Conservation (phyloP, 345 rosid species). For the Litchi chinensis region DNA sequence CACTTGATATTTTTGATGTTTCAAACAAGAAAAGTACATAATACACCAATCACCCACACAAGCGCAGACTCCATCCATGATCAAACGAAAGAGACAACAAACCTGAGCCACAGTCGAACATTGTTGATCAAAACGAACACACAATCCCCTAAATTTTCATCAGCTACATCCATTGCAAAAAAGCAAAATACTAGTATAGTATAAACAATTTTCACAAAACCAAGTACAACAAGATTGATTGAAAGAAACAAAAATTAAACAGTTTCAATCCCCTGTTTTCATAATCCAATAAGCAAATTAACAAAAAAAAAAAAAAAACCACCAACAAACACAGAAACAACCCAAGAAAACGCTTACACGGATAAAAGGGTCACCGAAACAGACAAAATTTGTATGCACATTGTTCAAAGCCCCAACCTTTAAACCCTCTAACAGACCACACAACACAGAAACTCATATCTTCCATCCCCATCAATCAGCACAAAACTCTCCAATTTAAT, state of each 20-base stretch:
- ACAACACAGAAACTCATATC: neutral
- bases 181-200: neutral
- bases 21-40: neutral
- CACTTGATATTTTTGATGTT: neutral
- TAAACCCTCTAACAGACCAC: neutral
- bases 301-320: neutral
- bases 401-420: conserved; percentile 19
- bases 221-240: neutral
- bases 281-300: neutral
- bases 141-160: neutral
- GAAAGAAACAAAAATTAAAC: neutral
- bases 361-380: conserved; percentile 9
- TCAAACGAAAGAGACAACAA: conserved; percentile 3
- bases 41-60: neutral
- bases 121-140: neutral
- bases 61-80: neutral
- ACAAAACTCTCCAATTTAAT: conserved; percentile 9
- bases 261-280: conserved; percentile 15
- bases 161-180: neutral
- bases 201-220: neutral
- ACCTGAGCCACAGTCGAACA: neutral
- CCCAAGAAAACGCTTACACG: neutral
- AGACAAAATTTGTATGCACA: conserved; percentile 17
- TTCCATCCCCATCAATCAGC: conserved; percentile 21
- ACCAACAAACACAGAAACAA: neutral